These are phyloP conservation scores for Alternaria sp. DNA, from an alignment of 2,329 filamentous ascomycete species.

Conservation along the genomic window DNA sequence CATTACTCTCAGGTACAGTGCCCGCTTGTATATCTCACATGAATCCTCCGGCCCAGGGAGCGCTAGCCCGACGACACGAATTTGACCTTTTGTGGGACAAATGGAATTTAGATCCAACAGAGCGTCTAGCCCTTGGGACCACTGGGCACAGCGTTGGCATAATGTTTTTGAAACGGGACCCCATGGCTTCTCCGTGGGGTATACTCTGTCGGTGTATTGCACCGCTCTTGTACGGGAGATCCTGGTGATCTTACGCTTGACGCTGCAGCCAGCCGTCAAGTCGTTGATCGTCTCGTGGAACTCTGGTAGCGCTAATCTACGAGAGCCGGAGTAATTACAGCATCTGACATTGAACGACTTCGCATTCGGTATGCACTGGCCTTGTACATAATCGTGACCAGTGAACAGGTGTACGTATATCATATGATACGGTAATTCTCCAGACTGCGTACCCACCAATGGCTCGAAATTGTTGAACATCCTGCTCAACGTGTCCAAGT, in stretches of 20 bases:
- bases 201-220: background rate
- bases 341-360: background rate
- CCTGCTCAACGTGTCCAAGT: background rate
- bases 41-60: background rate
- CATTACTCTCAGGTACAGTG: slow-evolving; percentile 28
- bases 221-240: background rate
- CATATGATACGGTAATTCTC: background rate
- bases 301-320: background rate
- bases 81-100: background rate
- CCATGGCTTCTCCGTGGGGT: slow-evolving; percentile 21
- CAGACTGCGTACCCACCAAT: background rate
- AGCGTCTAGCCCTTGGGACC: slow-evolving; percentile 6
- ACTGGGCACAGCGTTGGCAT: slow-evolving; percentile 19
- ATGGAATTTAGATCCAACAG: background rate
- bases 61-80: background rate
- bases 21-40: slow-evolving; percentile 6
- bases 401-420: background rate
- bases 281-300: background rate
- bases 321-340: background rate
- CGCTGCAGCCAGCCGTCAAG: slow-evolving; percentile 14
- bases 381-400: background rate
- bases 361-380: background rate
- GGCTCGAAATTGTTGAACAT: background rate
- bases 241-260: background rate
- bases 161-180: slow-evolving; percentile 22